A percentile compares a stretch with the other conserved stretches of the same genome.
Conservation (phyloP, 495 filamentous ascomycete genomes). For the Geoglossum glabrum region DNA sequence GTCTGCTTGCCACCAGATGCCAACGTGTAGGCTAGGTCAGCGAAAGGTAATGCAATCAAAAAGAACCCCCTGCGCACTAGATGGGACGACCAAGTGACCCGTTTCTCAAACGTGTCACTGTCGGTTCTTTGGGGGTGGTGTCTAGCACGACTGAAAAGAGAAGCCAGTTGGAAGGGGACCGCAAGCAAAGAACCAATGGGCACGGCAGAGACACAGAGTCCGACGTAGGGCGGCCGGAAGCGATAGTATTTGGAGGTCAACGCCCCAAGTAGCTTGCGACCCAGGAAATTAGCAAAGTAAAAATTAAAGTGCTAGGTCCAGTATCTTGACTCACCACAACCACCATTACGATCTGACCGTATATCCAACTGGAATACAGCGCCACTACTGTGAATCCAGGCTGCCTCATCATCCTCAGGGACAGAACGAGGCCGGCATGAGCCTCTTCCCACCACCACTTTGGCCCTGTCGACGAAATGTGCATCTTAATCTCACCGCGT, state of each 20-base stretch:
- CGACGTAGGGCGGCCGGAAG: constrained; percentile 39
- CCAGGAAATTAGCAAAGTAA: not conserved
- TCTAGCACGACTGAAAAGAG: constrained; percentile 40
- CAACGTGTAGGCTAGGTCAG: constrained; percentile 42
- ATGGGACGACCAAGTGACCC: constrained; percentile 43
- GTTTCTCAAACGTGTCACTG: constrained; percentile 37
- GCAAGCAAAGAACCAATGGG: constrained; percentile 45
- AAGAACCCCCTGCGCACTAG: constrained; percentile 46
- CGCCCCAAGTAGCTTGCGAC: constrained; percentile 37
- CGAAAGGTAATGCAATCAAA: constrained; percentile 39
- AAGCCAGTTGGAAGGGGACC: constrained; percentile 50
- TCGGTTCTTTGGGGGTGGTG: constrained; percentile 31
- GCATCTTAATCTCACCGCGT: constrained; percentile 55
- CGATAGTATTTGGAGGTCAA: constrained; percentile 42
- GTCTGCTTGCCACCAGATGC: constrained; percentile 35
- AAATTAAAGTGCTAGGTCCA: not conserved
- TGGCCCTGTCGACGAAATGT: constrained; percentile 43
- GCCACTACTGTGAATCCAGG: constrained; percentile 51
- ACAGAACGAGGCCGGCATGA: constrained; percentile 45
- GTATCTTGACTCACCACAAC: constrained; percentile 31
- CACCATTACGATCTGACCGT: constrained; percentile 47
- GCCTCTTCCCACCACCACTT: constrained; percentile 58
- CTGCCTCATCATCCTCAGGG: constrained; percentile 44
- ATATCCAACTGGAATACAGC: constrained; percentile 55
- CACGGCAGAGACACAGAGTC: constrained; percentile 37